These are phyloP conservation scores for Ceratocystis diversiconidia DNA, from an alignment of 2,329 filamentous ascomycete genomes.

Conservation along the genomic window DNA sequence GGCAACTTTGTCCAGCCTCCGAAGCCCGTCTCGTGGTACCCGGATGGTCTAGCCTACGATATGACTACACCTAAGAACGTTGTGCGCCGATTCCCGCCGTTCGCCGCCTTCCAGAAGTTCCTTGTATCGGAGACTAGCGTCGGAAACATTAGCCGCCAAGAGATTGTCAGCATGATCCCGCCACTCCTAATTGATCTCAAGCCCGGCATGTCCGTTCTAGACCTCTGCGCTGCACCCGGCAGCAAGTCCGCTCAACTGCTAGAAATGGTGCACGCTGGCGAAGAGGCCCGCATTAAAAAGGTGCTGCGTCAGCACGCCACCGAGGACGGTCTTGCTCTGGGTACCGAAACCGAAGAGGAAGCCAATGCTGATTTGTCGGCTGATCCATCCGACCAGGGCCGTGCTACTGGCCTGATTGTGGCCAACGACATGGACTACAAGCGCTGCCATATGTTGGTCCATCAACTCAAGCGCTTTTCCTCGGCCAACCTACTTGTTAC, in stretches of 20 bases:
- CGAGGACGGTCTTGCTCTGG: constrained; percentile 43
- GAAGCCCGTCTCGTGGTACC: constrained; percentile 76
- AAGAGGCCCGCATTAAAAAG: constrained; percentile 71
- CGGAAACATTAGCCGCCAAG: constrained; percentile 93
- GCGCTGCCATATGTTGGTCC: constrained; percentile 89
- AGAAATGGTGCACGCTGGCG: constrained; percentile 84
- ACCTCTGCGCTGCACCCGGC: constrained; percentile 91
- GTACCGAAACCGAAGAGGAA: constrained; percentile 34
- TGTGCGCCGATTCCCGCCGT: constrained; percentile 82
- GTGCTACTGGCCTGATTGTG: constrained; percentile 80
- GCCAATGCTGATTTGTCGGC: constrained; percentile 39
- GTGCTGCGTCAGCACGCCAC: constrained; percentile 50
- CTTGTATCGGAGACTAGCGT: constrained; percentile 93
- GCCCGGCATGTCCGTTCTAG: constrained; percentile 83
- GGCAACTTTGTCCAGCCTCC: constrained; percentile 71
- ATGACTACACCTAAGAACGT: constrained; percentile 98
- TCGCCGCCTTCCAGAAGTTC: constrained; percentile 93
- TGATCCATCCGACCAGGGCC: constrained; percentile 59
- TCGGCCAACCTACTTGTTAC: constrained; percentile 95
- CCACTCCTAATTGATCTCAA: constrained; percentile 82
- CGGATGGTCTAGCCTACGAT: constrained; percentile 86
- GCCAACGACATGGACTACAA: constrained; percentile 97
- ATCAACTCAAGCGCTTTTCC: constrained; percentile 92
- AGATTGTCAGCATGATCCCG: constrained; percentile 98
- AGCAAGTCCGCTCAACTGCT: constrained; percentile 94